phyloP scores from a whole-genome alignment of 768 basidiomycete species.

The Tulasnella sp. region DNA sequence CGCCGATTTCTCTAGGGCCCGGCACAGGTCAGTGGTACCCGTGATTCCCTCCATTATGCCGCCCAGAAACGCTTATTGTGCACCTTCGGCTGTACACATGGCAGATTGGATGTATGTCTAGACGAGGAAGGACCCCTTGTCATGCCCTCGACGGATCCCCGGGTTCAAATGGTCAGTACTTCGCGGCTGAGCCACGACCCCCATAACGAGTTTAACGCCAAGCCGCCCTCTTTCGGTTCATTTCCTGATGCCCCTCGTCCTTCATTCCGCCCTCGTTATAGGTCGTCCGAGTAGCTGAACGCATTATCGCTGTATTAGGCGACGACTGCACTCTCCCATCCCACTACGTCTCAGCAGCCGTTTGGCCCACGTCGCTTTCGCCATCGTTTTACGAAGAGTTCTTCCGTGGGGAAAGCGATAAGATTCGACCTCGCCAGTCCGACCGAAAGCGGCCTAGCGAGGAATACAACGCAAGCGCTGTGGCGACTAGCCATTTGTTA shows the following conservation, averaged over 20 bases:
- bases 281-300: constrained; percentile 30
- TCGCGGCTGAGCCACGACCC: neutral
- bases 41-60: neutral
- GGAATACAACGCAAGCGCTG: constrained; percentile 19
- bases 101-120: constrained; percentile 34
- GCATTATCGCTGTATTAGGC: constrained; percentile 32
- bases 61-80: neutral
- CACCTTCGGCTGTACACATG: neutral
- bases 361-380: constrained; percentile 17
- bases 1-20: neutral
- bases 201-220: neutral
- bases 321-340: constrained; percentile 30
- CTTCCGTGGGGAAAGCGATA: neutral
- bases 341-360: constrained; percentile 22
- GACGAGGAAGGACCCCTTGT: constrained; percentile 32
- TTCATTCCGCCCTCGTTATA: neutral
- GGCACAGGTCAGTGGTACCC: neutral
- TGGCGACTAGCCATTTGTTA: constrained; percentile 29
- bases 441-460: neutral
- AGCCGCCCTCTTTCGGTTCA: neutral
- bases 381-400: constrained; percentile 14
- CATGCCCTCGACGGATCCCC: constrained; percentile 31
- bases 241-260: neutral
- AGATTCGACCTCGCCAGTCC: neutral
- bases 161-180: constrained; percentile 29